Percentiles rank a stretch among this genome's conserved stretches.
These are phyloP conservation scores for Penicillium argentinense DNA, from an alignment of 495 filamentous ascomycete genomes.

Conservation along the genomic window DNA sequence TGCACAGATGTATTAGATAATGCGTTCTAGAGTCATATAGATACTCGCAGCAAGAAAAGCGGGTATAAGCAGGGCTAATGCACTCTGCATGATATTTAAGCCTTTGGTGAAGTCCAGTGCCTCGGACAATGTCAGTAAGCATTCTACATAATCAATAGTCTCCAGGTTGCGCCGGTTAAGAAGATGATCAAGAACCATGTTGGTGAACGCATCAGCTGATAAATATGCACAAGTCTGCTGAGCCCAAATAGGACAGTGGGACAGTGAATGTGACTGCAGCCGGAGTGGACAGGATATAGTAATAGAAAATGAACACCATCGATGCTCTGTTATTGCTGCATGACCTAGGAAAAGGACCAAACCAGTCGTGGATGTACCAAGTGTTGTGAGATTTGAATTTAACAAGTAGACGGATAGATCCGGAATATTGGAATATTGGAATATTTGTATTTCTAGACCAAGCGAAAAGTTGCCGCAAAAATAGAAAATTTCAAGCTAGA, in stretches of 20 bases:
- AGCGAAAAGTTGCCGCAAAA: no score
- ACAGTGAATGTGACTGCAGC: constrained; percentile 51
- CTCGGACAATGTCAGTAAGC: constrained; percentile 32
- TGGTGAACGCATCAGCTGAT: constrained; percentile 38
- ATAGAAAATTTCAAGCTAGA: no score
- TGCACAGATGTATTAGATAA: constrained; percentile 44
- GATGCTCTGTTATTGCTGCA: no score
- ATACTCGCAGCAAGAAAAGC: constrained; percentile 54
- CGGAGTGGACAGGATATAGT: constrained; percentile 50
- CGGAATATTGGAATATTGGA: no score
- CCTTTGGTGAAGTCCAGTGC: constrained; percentile 25
- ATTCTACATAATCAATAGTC: constrained; percentile 39
- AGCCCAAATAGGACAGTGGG: constrained; percentile 48
- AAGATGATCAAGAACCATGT: constrained; percentile 59
- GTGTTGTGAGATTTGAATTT: no score
- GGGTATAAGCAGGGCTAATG: constrained; percentile 50
- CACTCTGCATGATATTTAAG: constrained; percentile 50
- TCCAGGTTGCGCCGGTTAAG: constrained; percentile 52
- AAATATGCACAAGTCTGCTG: constrained; percentile 43
- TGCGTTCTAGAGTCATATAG: constrained; percentile 55
- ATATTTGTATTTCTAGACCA: no score
- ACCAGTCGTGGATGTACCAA: background rate
- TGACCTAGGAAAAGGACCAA: background rate
- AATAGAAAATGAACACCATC: constrained; percentile 27
- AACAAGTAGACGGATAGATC: no score